Evolutionary conservation across 225 moss, liverwort and hornwort genomes (phyloP).

Genomic region (Physcomitrellopsis africana): DNA sequence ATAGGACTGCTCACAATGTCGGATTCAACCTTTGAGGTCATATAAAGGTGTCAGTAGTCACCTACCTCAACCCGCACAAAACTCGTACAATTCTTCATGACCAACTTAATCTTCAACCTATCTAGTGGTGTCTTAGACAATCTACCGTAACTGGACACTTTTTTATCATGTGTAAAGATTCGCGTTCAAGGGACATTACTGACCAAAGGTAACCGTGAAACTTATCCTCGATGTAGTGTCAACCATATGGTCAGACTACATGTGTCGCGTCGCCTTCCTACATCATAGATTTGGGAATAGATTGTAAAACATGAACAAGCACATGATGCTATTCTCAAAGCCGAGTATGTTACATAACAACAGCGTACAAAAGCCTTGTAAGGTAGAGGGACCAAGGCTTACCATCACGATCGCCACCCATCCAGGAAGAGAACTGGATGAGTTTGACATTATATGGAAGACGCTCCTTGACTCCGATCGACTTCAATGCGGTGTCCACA

Average conservation of each 20-base stretch:
- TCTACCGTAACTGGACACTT: slow-evolving; percentile 32
- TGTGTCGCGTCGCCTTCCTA: slow-evolving; percentile 63
- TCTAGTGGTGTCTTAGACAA: slow-evolving; percentile 14
- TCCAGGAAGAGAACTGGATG: slow-evolving; percentile 45
- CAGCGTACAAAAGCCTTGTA: slow-evolving; percentile 29
- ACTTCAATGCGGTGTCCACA: slow-evolving; percentile 41
- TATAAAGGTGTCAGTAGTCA: slow-evolving; percentile 27
- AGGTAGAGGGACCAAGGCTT: slow-evolving; percentile 25
- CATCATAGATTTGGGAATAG: slow-evolving; percentile 62
- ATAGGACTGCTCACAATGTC: slow-evolving; percentile 5
- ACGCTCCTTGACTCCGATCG: slow-evolving; percentile 36
- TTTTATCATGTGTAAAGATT: slow-evolving; percentile 35
- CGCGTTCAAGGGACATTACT: slow-evolving; percentile 56
- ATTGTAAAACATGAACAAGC: slow-evolving; percentile 52
- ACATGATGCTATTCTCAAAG: slow-evolving; percentile 41
- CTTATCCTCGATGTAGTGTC: slow-evolving; percentile 57
- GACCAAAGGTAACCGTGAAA: slow-evolving; percentile 59
- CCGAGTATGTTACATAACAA: slow-evolving; percentile 31
- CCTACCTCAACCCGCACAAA: slow-evolving; percentile 20
- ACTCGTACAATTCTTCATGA: too few relatives aligned
- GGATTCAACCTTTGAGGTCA: not conserved
- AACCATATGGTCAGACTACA: slow-evolving; percentile 61
- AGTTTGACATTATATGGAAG: slow-evolving; percentile 36
- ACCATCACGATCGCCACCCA: slow-evolving; percentile 52
- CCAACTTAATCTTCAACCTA: slow-evolving; percentile 12